Evolutionary conservation across 192 early-diverging fungal species (phyloP), one percentile per base, ranked within the genome.

Genomic region (Umbelopsis isabellina): DNA sequence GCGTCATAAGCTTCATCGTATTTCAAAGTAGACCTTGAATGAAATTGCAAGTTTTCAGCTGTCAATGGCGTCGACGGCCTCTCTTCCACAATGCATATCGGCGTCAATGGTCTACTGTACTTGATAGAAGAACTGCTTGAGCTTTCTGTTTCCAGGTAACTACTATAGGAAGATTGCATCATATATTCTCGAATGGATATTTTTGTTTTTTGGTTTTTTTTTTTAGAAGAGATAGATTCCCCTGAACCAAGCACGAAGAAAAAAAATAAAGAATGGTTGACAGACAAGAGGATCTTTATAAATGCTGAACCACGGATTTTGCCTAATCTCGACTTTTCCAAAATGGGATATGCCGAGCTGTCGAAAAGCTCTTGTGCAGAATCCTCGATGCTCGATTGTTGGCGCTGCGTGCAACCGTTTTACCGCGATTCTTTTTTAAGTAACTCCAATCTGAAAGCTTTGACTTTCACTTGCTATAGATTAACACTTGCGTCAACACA

Each of bases 61-160:
- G 55, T 61, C 55, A 61, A n/a, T 18, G 30, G 55, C 18, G 55
- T 61, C 4, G 12, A 35, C 30, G 55, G 25, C 16, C 55, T 22
- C 13, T 27, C 15, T 2, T 22, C 55, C 18, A 18, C 25, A 15
- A 33, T 11, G 0, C 27, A 35, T 0, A 33, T 15, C 7, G 13
- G 16, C 3, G 12, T 25, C 30, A n/a, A 18, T n/a, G 55, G 22
- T 21, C 16, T 18, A 61, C 11, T 61, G 12, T 25, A 61, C 4
- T 61, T 3, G 7, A 35, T 10, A 8, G 55, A 61, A 35, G 16
- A 61, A 30, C 55, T 61, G 7, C 30, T 30, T 27, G 55, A 61
- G 55, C 55, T 61, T n/a, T 61, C 55, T 13, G 25, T 61, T 16
- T 61, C 55, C 30, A 61, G 13, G 13, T 61, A 61, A 35, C 2